Conservation (phyloP, 2,329 filamentous ascomycete species). For the Aspergillus sp. region DNA sequence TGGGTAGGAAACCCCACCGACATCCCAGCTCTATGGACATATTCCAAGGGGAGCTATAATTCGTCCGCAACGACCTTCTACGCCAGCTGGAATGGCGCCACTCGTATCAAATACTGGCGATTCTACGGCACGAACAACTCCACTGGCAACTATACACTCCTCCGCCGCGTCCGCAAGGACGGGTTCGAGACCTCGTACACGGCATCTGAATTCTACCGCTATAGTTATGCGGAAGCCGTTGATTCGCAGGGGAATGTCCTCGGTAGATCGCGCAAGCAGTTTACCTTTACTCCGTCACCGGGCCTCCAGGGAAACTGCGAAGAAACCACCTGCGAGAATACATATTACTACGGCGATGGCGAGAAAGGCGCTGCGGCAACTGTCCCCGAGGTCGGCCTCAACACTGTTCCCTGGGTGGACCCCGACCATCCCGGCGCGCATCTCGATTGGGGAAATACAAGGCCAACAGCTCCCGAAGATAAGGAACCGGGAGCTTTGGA, state of each 20-base stretch:
- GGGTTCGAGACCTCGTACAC: conserved; percentile 42
- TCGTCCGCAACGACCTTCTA: conserved; percentile 34
- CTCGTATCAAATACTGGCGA: conserved; percentile 35
- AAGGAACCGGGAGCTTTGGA: neutral
- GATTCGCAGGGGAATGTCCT: conserved; percentile 32
- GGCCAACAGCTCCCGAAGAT: neutral
- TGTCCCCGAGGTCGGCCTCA: conserved; percentile 32
- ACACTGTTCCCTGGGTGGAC: conserved; percentile 35
- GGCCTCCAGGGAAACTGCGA: conserved; percentile 33
- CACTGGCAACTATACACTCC: conserved; percentile 30
- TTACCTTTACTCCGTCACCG: conserved; percentile 38
- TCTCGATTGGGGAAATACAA: conserved; percentile 16
- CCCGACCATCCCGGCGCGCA: conserved; percentile 25
- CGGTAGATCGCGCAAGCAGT: conserved; percentile 33
- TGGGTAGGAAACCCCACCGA: conserved; percentile 43
- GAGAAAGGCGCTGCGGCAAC: conserved; percentile 25
- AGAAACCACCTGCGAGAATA: conserved; percentile 30
- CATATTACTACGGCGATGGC: conserved; percentile 28
- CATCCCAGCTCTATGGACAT: conserved; percentile 42
- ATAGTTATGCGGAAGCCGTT: conserved; percentile 38
- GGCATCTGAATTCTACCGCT: conserved; percentile 28
- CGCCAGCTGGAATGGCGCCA: conserved; percentile 44
- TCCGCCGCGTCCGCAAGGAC: conserved; percentile 30
- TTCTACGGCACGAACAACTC: conserved; percentile 35
- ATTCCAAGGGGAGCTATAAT: conserved; percentile 29